Base-by-base conservation (phyloP, 2,329 filamentous ascomycete genomes). In the Exophiala spinifera region DNA sequence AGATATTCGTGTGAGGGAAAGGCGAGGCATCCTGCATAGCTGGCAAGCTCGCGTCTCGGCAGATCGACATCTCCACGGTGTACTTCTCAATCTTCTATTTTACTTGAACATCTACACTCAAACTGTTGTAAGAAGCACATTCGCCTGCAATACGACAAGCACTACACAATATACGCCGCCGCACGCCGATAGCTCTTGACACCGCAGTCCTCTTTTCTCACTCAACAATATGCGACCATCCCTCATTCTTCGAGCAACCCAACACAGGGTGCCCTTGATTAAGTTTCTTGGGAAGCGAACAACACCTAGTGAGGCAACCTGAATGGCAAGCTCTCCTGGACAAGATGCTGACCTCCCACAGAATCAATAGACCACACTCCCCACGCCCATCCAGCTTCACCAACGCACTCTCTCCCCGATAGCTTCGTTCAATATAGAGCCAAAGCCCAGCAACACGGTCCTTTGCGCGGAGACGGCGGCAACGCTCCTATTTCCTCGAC, bases 361-460 rank as follows among this genome's bases (percentile, higher is more conserved):
- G 74, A 73, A 52, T 67, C 72, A 25, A 61, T 76, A 50, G 73
- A 76, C 62, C 81, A 83, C 76, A 75, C 80, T 56, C 81, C 81
- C 60, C 75, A 81, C 59, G 74, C 74, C 57, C 83, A 84, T 70
- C 83, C 82, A 40, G 82, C 80, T 53, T 80, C 82, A 46, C 81
- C 81, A 54, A 72, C 83, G 82, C 71, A 82, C 81, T 46, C 81
- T 78, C 56, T 81, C 79, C 54, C 82, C 79, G 57, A 73, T 75
- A 36, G 67, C 76, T 52, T 66, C 72, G 80, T 80, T 53, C 70
- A 74, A 63, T 85, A 86, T 74, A 77, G 83, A 60, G 72, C 79
- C 63, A 81, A 83, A 72, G 83, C 82, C 46, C 80, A 83, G 67
- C 82, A 85, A 67, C 83, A 86, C 69, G 83, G 83, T 51, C 83